These are phyloP conservation scores for Eragrostis nindensis DNA, from an alignment of 176 grass and related monocot genomes.

Conservation along the genomic window DNA sequence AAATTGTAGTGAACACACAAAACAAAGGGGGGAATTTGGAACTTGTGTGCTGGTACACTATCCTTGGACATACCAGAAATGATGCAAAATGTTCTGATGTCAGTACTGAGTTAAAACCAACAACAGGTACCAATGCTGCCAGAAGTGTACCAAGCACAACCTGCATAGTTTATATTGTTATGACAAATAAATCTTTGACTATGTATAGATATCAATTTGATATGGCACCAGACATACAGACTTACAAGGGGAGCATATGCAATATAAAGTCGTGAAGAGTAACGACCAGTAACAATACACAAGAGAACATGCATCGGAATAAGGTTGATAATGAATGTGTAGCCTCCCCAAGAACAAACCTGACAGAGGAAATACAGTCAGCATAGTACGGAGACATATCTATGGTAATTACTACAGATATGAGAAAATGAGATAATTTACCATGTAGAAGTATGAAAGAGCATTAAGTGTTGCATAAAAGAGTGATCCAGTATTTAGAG, in stretches of 20 bases:
- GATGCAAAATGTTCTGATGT: slow-evolving; percentile 96
- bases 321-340: no score
- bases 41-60: no score
- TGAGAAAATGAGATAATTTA: slow-evolving; percentile 46
- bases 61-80: slow-evolving; percentile 64
- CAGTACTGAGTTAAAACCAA: slow-evolving; percentile 99
- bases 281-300: no score
- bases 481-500: slow-evolving; percentile 93
- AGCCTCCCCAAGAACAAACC: no score
- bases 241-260: no score
- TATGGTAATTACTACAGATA: slow-evolving; percentile 2
- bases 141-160: slow-evolving; percentile 97
- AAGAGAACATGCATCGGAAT: no score
- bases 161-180: slow-evolving; percentile 40
- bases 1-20: not conserved
- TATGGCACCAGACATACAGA: not conserved
- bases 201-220: not conserved
- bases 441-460: slow-evolving; percentile 99
- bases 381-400: not conserved
- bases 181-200: not conserved
- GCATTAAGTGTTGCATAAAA: slow-evolving; percentile 97
- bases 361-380: not conserved
- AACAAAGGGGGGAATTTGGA: no score
- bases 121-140: slow-evolving; percentile 92
- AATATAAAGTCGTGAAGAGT: no score